A percentile compares a stretch with the other conserved stretches of the same genome.
Conservation (phyloP, 345 rosid species). For the Adansonia digitata region DNA sequence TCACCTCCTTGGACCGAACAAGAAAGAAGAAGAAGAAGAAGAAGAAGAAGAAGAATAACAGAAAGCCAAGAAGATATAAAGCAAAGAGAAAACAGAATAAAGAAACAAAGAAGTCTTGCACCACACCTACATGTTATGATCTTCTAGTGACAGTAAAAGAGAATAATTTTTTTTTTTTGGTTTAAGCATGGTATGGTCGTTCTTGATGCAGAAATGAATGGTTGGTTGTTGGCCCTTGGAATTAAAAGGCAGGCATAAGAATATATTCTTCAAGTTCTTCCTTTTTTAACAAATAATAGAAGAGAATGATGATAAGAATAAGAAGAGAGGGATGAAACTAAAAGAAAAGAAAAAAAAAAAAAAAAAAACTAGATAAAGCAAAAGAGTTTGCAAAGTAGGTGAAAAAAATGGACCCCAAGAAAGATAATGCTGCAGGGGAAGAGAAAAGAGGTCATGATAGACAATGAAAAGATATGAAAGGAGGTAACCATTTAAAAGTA, state of each 20-base stretch:
- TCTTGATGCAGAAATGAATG: conserved; percentile 18
- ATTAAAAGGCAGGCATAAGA: conserved; percentile 8
- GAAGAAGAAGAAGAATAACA: conserved; percentile 1
- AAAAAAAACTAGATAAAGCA: neutral
- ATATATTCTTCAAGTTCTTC: conserved; percentile 13
- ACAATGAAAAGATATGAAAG: no score
- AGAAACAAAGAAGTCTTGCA: neutral
- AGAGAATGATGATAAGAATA: neutral
- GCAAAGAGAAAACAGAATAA: conserved; percentile 9
- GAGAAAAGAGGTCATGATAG: no score
- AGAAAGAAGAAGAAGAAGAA: neutral
- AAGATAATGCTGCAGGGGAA: neutral
- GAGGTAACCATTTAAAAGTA: no score
- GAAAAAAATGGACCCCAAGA: neutral
- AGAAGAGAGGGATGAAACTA: neutral
- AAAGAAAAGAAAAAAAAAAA: neutral
- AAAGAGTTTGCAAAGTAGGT: neutral
- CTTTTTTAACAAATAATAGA: neutral
- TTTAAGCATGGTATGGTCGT: neutral
- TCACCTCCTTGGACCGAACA: neutral
- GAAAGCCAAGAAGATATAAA: conserved; percentile 1
- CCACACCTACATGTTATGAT: neutral
- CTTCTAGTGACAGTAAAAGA: neutral
- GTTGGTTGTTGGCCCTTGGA: neutral
- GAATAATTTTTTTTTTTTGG: neutral